Conservation (phyloP, 1,284 basidiomycete species). For the Pascua sp. region DNA sequence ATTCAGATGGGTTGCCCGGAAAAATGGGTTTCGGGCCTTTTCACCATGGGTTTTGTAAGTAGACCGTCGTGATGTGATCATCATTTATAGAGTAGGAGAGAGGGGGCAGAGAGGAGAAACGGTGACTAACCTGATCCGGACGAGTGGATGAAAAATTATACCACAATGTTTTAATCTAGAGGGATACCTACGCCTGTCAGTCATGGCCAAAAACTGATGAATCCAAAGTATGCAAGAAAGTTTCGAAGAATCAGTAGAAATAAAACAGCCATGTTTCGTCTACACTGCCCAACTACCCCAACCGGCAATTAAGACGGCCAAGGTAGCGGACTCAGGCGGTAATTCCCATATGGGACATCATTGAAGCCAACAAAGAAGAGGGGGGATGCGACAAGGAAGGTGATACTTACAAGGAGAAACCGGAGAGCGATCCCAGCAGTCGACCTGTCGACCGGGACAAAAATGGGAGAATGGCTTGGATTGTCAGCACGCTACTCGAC, state of each 20-base stretch:
- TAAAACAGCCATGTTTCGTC: constrained; percentile 52
- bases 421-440: background rate
- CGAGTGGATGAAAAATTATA: background rate
- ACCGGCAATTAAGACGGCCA: constrained; percentile 36
- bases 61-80: constrained; percentile 50
- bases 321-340: constrained; percentile 44
- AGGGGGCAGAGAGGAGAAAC: background rate
- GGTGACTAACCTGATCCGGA: background rate
- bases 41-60: constrained; percentile 41
- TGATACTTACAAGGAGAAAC: constrained; percentile 9
- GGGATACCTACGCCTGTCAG: constrained; percentile 13
- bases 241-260: constrained; percentile 38
- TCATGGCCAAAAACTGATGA: constrained; percentile 10
- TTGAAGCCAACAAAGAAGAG: constrained; percentile 5
- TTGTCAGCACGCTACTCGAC: constrained; percentile 3
- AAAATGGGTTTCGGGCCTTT: constrained; percentile 43
- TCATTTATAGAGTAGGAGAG: constrained; percentile 33
- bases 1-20: constrained; percentile 43
- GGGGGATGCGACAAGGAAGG: background rate
- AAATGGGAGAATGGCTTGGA: too few relatives aligned
- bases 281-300: constrained; percentile 29
- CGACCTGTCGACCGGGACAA: background rate
- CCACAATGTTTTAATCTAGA: background rate
- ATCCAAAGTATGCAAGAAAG: background rate
- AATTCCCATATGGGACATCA: constrained; percentile 51